Base-by-base conservation (phyloP, 805 yeast genomes). In the Brettanomyces custersianus region DNA sequence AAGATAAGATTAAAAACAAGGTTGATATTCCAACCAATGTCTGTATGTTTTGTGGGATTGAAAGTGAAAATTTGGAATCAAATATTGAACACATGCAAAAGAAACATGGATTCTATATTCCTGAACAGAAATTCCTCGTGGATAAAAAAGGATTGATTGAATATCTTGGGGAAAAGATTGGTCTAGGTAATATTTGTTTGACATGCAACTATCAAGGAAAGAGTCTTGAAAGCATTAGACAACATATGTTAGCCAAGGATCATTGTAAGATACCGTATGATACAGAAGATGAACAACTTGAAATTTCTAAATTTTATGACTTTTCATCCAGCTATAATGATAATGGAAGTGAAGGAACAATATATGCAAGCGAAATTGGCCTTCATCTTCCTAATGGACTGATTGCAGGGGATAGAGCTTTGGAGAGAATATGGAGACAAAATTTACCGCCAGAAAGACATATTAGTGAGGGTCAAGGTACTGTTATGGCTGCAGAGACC, bases 211-310 rank as follows among this genome's bases (percentile, higher is more conserved):
- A 78, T 54, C 81, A 83, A 57, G 97, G 97, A n/a, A 72, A 74
- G 42, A 74, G 77, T 36, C 53, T 90, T 21, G 94, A 84, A 50
- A 82, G 95, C 41, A 87, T 84, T 9, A 77, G 95, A 46, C 92
- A 85, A 29, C 99, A 92, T 57, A 80, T 86, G 82, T 48, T 67
- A 4, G 70, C 81, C 7, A 92, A 92, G 58, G 76, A 86, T 39
- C 99, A 92, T 57, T 81, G 90, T 63, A 73, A 76, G 51, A 70
- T 92, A 41, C 96, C 97, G 1, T 92, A 82, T 58, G 97, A 92
- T 49, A 59, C 75, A 0, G 80, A 75, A 36, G 80, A 79, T 39
- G 94, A 92, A 50, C 77, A 77, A 51, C 69, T 77, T 33, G 81
- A 79, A 50, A 68, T 90, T 30, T 72, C 87, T 0, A 80, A 76